Base-by-base conservation (phyloP, 805 yeast genomes). In the Nadsonia fulvescens region DNA sequence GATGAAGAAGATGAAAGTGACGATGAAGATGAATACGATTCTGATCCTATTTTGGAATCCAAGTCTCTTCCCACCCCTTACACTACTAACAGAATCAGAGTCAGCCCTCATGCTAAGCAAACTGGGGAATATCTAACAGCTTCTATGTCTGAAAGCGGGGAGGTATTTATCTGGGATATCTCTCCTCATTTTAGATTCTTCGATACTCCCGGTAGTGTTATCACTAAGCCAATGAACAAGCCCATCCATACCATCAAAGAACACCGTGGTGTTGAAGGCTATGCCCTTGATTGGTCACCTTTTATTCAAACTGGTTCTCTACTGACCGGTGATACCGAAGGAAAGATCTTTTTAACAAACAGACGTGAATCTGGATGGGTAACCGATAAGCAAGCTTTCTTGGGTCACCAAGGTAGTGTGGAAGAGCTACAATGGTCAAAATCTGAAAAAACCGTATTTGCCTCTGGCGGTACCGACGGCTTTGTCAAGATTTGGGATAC, bases 371-470 rank as follows among this genome's bases (percentile, higher is more conserved):
- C 74, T 16, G 50, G 52, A 9, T 89, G 95, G 94, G 56, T 60
- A 23, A 82, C 96, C 3, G 95, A 86, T 40, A 69, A 70, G 41
- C 66, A 71, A 7, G 78, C 95, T 16, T 89, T 69, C 51, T 42
- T 53, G 8, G 49, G 47, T 22, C 60, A 56, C 32, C 71, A 74
- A 34, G 61, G 66, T 13, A 58, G 76, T 20, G 74, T 89, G 32
- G 98, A 89, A 54, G 98, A 89, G 46, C 67, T 89, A 32, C 96
- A 89, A 52, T 89, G 96, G 95, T 78, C 93, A 8, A 75, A 74
- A 28, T 67, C 83, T 4, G 96, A 89, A 48, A 65, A 64, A 35
- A 81, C 95, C 0, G 98, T 89, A 15, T 89, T 89, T 47, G 93
- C 95, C n/a, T 68, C 91, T 12, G 86, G 76, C 22, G 95, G 93